A percentile compares a stretch with the other conserved stretches of the same genome.
Evolutionary conservation across 2,329 filamentous ascomycete genomes (phyloP).

Genomic region (Pyricularia pennisetigena): DNA sequence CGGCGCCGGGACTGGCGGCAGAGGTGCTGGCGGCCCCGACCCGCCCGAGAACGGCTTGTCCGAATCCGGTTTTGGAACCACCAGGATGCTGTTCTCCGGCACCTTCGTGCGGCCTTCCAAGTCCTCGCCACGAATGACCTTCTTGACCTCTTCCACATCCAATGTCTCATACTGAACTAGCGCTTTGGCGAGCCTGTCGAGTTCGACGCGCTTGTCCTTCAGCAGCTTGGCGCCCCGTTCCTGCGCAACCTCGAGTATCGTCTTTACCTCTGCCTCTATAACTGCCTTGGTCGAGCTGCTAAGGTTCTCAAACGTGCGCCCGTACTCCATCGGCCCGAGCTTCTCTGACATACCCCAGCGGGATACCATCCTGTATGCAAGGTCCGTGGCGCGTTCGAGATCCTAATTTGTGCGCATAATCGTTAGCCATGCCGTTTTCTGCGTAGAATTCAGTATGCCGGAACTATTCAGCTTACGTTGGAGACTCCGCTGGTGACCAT

Average conservation of each 20-base stretch:
- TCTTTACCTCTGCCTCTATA: slow-evolving; percentile 83
- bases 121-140: slow-evolving; percentile 79
- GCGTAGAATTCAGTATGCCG: too few relatives aligned
- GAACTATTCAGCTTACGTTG: slow-evolving; percentile 41
- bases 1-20: neutral
- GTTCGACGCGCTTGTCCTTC: slow-evolving; percentile 65
- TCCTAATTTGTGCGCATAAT: slow-evolving; percentile 44
- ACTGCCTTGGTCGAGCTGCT: slow-evolving; percentile 78
- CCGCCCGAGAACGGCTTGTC: slow-evolving; percentile 11
- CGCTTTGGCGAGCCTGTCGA: slow-evolving; percentile 81
- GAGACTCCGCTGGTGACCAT: slow-evolving; percentile 86
- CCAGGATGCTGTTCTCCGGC: slow-evolving; percentile 47
- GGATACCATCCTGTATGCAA: slow-evolving; percentile 84
- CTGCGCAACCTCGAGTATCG: slow-evolving; percentile 73
- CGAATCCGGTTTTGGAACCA: slow-evolving; percentile 40
- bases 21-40: neutral
- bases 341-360: slow-evolving; percentile 79
- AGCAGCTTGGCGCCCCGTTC: slow-evolving; percentile 64
- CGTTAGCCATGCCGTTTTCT: slow-evolving; percentile 2
- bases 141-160: slow-evolving; percentile 79
- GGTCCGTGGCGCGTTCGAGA: slow-evolving; percentile 68
- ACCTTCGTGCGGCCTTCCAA: slow-evolving; percentile 58
- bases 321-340: slow-evolving; percentile 84
- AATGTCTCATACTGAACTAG: slow-evolving; percentile 92
- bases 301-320: slow-evolving; percentile 67